These are phyloP conservation scores for Psilocybe tampanensis DNA, from an alignment of 768 basidiomycete genomes.

Conservation along the genomic window DNA sequence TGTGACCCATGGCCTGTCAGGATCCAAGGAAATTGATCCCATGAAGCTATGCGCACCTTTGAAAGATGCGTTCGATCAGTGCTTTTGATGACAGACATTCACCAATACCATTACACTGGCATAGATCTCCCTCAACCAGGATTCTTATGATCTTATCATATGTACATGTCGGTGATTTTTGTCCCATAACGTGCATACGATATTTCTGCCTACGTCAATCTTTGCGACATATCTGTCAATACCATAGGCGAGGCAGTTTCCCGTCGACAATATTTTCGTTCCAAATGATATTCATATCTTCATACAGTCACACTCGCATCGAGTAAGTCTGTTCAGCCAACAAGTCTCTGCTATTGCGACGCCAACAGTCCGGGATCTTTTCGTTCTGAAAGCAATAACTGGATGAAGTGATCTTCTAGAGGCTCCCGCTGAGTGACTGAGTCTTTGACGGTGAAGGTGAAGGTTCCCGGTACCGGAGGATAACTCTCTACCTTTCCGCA, in stretches of 20 bases:
- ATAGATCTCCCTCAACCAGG: no score
- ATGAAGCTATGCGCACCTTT: background rate
- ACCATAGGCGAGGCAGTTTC: slow-evolving; percentile 7
- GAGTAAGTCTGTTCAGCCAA: background rate
- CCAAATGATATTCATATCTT: background rate
- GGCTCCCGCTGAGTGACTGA: no score
- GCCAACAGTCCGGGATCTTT: no score
- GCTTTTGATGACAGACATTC: background rate
- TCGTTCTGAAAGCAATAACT: no score
- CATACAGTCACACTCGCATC: background rate
- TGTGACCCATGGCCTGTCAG: background rate
- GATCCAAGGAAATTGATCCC: background rate
- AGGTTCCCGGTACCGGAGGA: no score
- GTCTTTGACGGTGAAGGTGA: no score
- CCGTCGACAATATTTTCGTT: background rate
- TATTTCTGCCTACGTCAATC: background rate
- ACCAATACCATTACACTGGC: background rate
- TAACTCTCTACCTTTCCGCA: background rate
- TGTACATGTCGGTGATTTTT: background rate
- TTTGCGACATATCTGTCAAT: slow-evolving; percentile 9
- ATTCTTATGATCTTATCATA: background rate
- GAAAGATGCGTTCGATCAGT: background rate
- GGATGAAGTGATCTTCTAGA: background rate
- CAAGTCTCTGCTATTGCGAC: no score
- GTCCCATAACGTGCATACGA: background rate